Conservation (phyloP, 169 alveolate genomes). For the Cryptosporidium ubiquitum region DNA sequence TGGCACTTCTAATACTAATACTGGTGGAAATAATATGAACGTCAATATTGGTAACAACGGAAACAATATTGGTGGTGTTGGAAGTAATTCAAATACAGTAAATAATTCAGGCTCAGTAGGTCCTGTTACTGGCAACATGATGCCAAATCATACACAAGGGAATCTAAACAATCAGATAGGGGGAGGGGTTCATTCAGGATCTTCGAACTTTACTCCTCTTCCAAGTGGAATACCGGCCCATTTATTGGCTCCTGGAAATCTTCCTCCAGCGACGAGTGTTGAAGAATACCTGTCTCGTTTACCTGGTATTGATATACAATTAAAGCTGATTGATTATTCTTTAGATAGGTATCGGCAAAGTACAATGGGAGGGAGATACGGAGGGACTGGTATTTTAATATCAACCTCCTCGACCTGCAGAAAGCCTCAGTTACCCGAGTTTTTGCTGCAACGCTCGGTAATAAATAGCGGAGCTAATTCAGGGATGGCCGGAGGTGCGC, state of each 20-base stretch:
- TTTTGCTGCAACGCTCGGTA: conserved; percentile 66
- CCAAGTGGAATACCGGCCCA: conserved; percentile 72
- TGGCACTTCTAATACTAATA: neutral
- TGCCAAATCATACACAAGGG: neutral
- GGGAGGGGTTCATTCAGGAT: neutral
- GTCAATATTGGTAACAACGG: neutral
- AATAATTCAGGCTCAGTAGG: neutral
- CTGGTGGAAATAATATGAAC: neutral
- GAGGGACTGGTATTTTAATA: conserved; percentile 67
- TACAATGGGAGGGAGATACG: conserved; percentile 75
- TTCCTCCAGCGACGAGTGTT: conserved; percentile 64
- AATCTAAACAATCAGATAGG: neutral
- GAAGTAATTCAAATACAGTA: neutral
- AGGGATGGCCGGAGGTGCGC: neutral
- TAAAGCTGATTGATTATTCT: conserved; percentile 46
- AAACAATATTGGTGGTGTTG: neutral
- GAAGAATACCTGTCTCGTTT: conserved; percentile 72
- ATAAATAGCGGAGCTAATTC: neutral
- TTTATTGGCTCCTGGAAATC: conserved; percentile 66
- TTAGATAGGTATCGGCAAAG: conserved; percentile 68
- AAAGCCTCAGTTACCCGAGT: conserved; percentile 71
- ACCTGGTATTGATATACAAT: conserved; percentile 66
- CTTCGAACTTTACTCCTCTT: conserved; percentile 52
- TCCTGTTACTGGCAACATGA: neutral
- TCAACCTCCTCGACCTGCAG: conserved; percentile 69